phyloP scores from a whole-genome alignment of 805 yeast genomes.

The Wickerhamiella azymoides region DNA sequence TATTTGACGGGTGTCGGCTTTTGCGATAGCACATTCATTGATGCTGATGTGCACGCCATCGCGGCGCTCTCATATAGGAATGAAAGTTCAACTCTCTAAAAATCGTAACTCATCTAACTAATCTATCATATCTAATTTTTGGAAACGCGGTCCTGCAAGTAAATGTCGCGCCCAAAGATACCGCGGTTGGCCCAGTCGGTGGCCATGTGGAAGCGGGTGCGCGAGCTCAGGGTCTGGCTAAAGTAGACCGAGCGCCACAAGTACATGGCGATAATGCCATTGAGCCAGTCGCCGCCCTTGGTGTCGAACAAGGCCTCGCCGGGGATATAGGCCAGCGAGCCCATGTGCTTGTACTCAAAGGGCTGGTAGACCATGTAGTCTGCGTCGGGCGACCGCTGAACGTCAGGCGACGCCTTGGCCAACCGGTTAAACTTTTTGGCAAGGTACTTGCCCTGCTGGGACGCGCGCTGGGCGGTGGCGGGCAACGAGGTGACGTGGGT shows the following conservation, averaged over 20 bases:
- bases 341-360: conserved; percentile 49
- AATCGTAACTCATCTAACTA: not conserved
- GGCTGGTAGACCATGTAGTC: conserved; percentile 45
- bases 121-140: not conserved
- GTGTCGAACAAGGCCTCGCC: conserved; percentile 59
- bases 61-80: too few relatives aligned
- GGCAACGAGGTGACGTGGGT: conserved; percentile 53
- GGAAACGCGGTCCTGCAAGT: conserved; percentile 14
- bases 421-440: conserved; percentile 45
- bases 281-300: conserved; percentile 47
- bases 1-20: too few relatives aligned
- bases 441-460: conserved; percentile 54
- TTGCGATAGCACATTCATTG: too few relatives aligned
- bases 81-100: too few relatives aligned
- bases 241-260: conserved; percentile 60
- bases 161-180: conserved; percentile 26
- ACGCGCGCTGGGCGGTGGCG: conserved; percentile 62
- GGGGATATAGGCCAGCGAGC: conserved; percentile 55
- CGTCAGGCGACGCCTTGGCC: conserved; percentile 32
- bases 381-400: conserved; percentile 28
- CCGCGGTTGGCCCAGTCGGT: conserved; percentile 56
- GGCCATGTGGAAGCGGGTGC: conserved; percentile 48
- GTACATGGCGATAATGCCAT: conserved; percentile 58
- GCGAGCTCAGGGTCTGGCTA: conserved; percentile 49
- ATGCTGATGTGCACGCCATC: too few relatives aligned